Evolutionary conservation across 305 asterid species (phyloP).

Genomic region (Fraxinus velutina): DNA sequence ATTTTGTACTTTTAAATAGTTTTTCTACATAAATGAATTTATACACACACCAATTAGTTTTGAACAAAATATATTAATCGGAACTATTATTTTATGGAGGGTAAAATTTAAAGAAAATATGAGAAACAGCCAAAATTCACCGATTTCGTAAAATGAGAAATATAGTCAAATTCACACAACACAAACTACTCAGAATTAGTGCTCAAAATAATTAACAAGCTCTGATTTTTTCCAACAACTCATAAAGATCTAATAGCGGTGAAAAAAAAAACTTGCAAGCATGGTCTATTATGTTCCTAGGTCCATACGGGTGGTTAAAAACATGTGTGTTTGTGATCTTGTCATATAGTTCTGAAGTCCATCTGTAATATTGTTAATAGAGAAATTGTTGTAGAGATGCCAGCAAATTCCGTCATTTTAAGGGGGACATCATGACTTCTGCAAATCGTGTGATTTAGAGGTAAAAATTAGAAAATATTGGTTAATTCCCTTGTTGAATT

Average conservation of each 20-base stretch:
- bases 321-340: slow-evolving; percentile 62
- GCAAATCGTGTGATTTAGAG: slow-evolving; percentile 26
- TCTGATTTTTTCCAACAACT: not conserved
- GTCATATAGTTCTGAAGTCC: slow-evolving; percentile 54
- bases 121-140: not conserved
- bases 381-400: slow-evolving; percentile 60
- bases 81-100: not conserved
- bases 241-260: not conserved
- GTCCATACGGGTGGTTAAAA: slow-evolving; percentile 50
- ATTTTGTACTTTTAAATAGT: not conserved
- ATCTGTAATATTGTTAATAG: slow-evolving; percentile 42
- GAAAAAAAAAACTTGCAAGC: not conserved
- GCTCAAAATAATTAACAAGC: not conserved
- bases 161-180: not conserved
- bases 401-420: slow-evolving; percentile 61
- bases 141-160: not conserved
- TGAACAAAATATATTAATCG: too few relatives aligned
- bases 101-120: not conserved
- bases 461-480: not conserved
- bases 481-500: not conserved
- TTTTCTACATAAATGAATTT: not conserved
- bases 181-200: not conserved
- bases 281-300: slow-evolving; percentile 34
- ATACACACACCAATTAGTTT: not conserved
- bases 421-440: slow-evolving; percentile 51